A percentile compares a stretch with the other conserved stretches of the same genome.
Conservation (phyloP, 2,329 filamentous ascomycete species). For the Rosellinia necatrix region DNA sequence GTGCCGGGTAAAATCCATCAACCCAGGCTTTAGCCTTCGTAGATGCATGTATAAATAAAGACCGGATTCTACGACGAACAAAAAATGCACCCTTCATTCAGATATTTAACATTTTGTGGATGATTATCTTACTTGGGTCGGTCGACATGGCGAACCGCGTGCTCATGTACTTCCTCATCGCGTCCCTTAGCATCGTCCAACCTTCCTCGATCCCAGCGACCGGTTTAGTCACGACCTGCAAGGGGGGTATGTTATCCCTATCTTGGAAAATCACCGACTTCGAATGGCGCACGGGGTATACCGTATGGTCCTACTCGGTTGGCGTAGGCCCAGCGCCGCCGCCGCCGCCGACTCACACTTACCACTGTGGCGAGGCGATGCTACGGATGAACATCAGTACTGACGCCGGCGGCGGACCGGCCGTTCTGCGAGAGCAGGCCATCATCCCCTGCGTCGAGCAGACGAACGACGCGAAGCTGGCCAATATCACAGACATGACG, state of each 20-base stretch:
- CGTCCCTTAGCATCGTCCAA: not conserved
- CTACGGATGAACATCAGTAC: slow-evolving; percentile 13
- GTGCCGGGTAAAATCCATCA: slow-evolving; percentile 8
- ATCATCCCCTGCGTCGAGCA: slow-evolving; percentile 12
- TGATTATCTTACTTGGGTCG: not conserved
- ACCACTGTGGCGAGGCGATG: slow-evolving; percentile 17
- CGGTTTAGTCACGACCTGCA: not conserved
- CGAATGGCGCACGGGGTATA: slow-evolving; percentile 18
- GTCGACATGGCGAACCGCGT: not conserved
- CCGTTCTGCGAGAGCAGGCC: not conserved
- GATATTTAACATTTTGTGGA: not conserved
- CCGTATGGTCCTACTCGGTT: slow-evolving; percentile 1
- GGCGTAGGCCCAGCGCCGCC: slow-evolving; percentile 13
- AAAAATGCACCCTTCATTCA: not conserved
- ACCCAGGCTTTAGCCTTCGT: not conserved
- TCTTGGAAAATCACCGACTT: slow-evolving; percentile 16
- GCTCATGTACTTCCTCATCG: not conserved
- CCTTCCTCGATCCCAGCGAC: not conserved
- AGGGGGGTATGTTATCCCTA: not conserved
- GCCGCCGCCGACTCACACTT: slow-evolving; percentile 14
- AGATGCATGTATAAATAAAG: not conserved
- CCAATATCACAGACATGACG: slow-evolving; percentile 18
- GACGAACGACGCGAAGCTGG: slow-evolving; percentile 17
- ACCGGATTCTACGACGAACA: not conserved
- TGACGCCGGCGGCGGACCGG: not conserved